phyloP scores from a whole-genome alignment of 108 stramenopile species.

The Skeletonema costatum region DNA sequence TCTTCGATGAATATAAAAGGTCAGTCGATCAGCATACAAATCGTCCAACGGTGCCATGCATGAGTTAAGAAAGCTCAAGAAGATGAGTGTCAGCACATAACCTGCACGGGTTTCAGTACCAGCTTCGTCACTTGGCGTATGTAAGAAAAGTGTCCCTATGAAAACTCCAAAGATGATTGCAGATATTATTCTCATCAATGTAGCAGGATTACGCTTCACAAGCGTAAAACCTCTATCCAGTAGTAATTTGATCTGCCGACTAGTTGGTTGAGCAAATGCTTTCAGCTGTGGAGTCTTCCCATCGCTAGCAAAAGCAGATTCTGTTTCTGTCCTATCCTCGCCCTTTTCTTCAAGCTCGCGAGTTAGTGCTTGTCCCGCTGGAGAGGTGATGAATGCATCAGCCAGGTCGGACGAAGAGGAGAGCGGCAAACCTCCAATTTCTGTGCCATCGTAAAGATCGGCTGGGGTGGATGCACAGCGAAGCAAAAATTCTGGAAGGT shows the following conservation, averaged over 20 bases:
- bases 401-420: background rate
- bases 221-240: background rate
- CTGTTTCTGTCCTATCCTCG: background rate
- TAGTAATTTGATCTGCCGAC: background rate
- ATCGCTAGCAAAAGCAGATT: background rate
- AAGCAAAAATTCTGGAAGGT: conserved; percentile 1
- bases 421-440: background rate
- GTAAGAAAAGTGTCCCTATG: conserved; percentile 21
- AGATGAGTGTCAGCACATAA: conserved; percentile 10
- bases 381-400: background rate
- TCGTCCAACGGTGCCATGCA: conserved; percentile 6
- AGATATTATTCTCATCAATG: background rate
- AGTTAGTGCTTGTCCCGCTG: background rate
- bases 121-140: conserved; percentile 11
- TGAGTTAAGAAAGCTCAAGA: background rate
- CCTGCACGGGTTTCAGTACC: conserved; percentile 12
- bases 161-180: conserved; percentile 8
- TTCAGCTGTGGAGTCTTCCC: background rate
- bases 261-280: background rate
- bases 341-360: background rate
- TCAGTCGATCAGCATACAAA: background rate
- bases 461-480: background rate
- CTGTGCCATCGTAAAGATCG: background rate
- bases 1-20: conserved; percentile 3
- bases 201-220: conserved; percentile 5